A percentile compares a stretch with the other conserved stretches of the same genome.
phyloP scores from a whole-genome alignment of 179 eudicot genomes.

The Spinacia oleracea region DNA sequence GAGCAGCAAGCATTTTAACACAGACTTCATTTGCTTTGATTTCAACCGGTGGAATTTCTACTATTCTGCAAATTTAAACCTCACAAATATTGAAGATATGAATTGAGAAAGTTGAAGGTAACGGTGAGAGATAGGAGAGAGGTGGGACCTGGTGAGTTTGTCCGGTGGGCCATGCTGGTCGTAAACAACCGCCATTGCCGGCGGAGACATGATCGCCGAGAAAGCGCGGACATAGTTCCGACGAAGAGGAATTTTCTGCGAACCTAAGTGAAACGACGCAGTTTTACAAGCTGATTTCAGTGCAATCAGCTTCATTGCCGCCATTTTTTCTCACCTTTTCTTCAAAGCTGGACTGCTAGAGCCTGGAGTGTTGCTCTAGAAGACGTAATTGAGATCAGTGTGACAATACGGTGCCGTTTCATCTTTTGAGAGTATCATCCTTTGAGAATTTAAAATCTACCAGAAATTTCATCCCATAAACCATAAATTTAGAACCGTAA shows the following conservation, averaged over 20 bases:
- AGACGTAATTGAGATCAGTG: no score
- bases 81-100: neutral
- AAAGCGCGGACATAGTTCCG: slow-evolving; percentile 42
- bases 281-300: slow-evolving; percentile 18
- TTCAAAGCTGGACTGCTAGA: no score
- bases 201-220: slow-evolving; percentile 73
- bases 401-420: no score
- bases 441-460: no score
- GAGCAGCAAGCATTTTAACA: slow-evolving; percentile 90
- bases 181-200: slow-evolving; percentile 79
- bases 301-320: slow-evolving; percentile 22
- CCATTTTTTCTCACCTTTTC: slow-evolving; percentile 10
- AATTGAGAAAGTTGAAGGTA: neutral
- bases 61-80: slow-evolving; percentile 45
- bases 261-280: neutral
- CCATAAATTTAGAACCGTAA: no score
- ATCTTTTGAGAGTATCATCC: no score
- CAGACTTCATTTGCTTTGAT: slow-evolving; percentile 71
- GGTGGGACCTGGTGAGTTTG: slow-evolving; percentile 57
- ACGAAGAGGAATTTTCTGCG: neutral
- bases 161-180: slow-evolving; percentile 77
- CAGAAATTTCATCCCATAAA: no score
- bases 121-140: neutral
- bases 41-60: slow-evolving; percentile 64
- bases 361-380: no score